Percentiles rank a stretch among this genome's conserved stretches.
Evolutionary conservation across 2,329 filamentous ascomycete species (phyloP).

Genomic region (Verticillium nonalfalfae): DNA sequence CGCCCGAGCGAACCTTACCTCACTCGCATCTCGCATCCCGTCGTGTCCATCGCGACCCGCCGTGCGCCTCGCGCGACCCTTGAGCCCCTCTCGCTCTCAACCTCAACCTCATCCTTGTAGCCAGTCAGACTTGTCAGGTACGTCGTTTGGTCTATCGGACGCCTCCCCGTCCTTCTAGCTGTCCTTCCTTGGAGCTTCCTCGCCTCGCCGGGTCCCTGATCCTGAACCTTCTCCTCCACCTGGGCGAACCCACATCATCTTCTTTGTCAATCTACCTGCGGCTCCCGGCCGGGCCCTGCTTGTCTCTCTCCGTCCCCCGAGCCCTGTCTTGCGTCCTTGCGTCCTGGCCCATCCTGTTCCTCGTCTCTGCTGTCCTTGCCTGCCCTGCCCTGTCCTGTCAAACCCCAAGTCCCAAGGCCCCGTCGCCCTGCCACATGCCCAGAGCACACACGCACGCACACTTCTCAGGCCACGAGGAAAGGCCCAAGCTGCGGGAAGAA

Average conservation of each 20-base stretch:
- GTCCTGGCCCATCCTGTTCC: not conserved
- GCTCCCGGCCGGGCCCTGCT: not conserved
- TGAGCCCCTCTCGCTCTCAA: not conserved
- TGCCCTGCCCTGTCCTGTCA: not conserved
- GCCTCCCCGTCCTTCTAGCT: not conserved
- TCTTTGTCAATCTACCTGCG: constrained; percentile 1
- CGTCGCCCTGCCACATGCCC: not conserved
- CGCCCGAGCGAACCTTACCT: not conserved
- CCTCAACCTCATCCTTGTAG: not conserved
- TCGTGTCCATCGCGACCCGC: not conserved
- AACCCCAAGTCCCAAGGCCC: not conserved
- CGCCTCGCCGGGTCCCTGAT: not conserved
- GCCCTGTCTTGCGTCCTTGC: not conserved
- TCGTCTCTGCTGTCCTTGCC: too few relatives aligned
- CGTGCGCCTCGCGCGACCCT: not conserved
- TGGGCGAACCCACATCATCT: not conserved
- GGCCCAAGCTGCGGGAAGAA: not conserved
- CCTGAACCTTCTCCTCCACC: not conserved
- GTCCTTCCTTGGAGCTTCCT: not conserved
- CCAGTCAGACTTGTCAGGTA: not conserved
- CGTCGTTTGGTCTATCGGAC: not conserved
- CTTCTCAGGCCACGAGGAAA: not conserved
- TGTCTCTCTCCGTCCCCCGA: not conserved
- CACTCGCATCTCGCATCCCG: not conserved
- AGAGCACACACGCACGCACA: not conserved